Evolutionary conservation across 1,284 basidiomycete genomes (phyloP), one percentile per base, ranked within the genome.

Genomic region (Coniferiporia sulphurascens): DNA sequence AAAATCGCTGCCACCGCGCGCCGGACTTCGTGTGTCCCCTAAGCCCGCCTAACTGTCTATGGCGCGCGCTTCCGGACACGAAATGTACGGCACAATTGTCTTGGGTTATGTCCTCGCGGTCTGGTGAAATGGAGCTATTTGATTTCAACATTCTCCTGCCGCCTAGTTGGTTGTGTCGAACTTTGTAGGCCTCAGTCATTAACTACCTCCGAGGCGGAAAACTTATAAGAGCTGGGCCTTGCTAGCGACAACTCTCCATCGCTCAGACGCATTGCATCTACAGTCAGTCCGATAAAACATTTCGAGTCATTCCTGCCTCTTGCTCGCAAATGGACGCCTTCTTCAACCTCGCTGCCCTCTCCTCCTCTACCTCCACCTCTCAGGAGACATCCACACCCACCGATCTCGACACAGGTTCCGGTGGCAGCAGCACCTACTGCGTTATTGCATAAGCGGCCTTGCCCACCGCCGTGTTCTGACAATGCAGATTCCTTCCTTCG

Each of bases 251-350:
- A 34, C 27, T 21, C 38, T 15, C 48, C 46, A 56, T 35, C 45
- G n/a, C 15, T 52, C 50, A 52, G 50, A 52, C 50, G 36, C 34
- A 52, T 27, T 34, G 36, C 34, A 52, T 27, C 34, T 13, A 52
- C 5, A 38, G 50, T 52, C 50, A 52, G 34, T 36, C 15, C 50
- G 50, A 52, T 27, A 15, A 32, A 27, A 13, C 48, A 13, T 36
- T 13, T 45, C 22, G 2, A 41, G 34, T 27, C 45, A 22, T 45
- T n/a, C 53, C 21, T 27, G 19, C 17, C 15, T 36, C 27, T 13
- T 48, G 15, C 44, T 46, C 44, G 48, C 41, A 49, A 49, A 59
- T 59, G 52, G 58, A 54, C 48, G n/a, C 41, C 34, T 59, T 55
- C 48, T 17, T 36, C 36, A 43, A 54, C 52, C 12, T 54, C 36